Evolutionary conservation across 202 grass and related monocot genomes (phyloP).

Genomic region (Eragrostis tef): DNA sequence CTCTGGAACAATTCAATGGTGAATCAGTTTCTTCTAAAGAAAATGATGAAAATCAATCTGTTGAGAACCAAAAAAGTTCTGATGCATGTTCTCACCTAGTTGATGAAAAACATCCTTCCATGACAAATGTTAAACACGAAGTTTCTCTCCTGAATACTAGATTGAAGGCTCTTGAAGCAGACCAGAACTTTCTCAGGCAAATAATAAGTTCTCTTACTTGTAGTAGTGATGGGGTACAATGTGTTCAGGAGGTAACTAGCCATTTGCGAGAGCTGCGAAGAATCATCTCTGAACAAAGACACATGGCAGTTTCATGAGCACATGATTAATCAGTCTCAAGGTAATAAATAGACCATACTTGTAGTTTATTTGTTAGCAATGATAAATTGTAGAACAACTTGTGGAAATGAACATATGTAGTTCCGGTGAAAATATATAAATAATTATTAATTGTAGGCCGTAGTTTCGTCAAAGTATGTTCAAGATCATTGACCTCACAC

Average conservation of each 20-base stretch:
- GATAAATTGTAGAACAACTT: neutral
- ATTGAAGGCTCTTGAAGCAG: constrained; percentile 68
- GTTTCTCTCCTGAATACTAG: constrained; percentile 64
- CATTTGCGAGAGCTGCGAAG: constrained; percentile 68
- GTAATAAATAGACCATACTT: constrained; percentile 40
- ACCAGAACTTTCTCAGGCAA: constrained; percentile 73
- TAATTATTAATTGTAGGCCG: neutral
- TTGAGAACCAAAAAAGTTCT: constrained; percentile 32
- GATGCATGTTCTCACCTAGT: constrained; percentile 38
- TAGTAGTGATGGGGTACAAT: constrained; percentile 60
- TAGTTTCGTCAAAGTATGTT: neutral
- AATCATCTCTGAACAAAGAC: constrained; percentile 49
- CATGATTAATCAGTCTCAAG: constrained; percentile 47
- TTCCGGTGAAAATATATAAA: neutral
- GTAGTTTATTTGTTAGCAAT: constrained; percentile 13
- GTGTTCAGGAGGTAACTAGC: constrained; percentile 68
- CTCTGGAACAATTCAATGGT: constrained; percentile 18
- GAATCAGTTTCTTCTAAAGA: constrained; percentile 37
- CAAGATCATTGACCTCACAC: neutral
- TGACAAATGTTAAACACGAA: constrained; percentile 50
- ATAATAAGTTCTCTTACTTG: constrained; percentile 66
- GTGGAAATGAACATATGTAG: constrained; percentile 25
- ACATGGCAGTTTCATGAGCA: constrained; percentile 36
- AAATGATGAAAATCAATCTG: constrained; percentile 36
- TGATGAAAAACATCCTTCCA: constrained; percentile 13